Base-by-base conservation (phyloP, 2,329 filamentous ascomycete species). In the Cladophialophora yegresii region DNA sequence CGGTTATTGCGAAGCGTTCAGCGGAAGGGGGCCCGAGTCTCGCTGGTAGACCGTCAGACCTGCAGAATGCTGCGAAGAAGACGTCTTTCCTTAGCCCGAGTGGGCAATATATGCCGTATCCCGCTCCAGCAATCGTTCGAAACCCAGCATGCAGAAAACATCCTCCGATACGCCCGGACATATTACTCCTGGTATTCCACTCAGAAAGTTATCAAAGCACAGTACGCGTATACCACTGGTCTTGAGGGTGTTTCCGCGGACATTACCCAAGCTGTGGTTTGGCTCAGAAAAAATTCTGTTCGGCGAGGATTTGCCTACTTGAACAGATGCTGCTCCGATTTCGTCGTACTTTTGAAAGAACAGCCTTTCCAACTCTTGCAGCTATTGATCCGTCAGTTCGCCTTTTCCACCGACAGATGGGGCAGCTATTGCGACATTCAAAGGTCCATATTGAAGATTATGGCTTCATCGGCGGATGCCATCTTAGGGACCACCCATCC, bases 1-100 rank as follows among this genome's bases (percentile, higher is more conserved):
- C 56, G 57, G 8, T 23, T 59, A 28, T 40, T 30, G 47, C 57
- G 57, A 28, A 30, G n/a, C 8, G 57, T 59, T 30, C 45, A 50
- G 45, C 28, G 28, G 22, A 50, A 36, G 10, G 16, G 57, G 8
- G 32, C 49, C 3, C 30, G 45, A 16, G 45, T 36, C 43, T 8
- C 32, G 2, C 47, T 59, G 22, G n/a, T 28, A 12, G 47, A 33
- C 26, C n/a, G n/a, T 10, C 12, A 4, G 13, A 26, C n/a, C 10
- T 32, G n/a, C 8, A 40, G 3, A 32, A 40, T 5, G 4, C 5
- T 16, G 47, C 57, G 23, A 20, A 22, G 33, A 20, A 22, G 13
- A 12, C 32, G 10, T 9, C 28, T 6, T 4, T 6, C 26, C 26
- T 22, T 10, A 2, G n/a, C 5, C 28, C 30, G 22, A 20, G 10